A percentile compares a stretch with the other conserved stretches of the same genome.
phyloP scores from a whole-genome alignment of 371 early-diverging fungal genomes.

The Coemansia sp. region DNA sequence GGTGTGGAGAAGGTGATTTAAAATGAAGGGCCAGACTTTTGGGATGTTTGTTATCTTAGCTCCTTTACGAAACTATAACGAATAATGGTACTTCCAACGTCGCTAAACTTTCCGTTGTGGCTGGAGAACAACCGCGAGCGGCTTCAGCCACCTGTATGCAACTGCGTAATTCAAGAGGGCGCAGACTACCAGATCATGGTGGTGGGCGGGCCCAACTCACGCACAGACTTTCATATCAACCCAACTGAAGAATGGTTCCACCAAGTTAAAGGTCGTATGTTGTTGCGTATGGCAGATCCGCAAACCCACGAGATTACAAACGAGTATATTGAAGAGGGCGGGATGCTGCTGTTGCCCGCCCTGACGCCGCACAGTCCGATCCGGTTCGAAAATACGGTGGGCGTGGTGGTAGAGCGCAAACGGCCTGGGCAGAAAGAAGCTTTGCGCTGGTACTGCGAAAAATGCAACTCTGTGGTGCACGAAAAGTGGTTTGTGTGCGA shows the following conservation, averaged over 20 bases:
- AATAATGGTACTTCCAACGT: slow-evolving; percentile 48
- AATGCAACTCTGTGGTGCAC: slow-evolving; percentile 80
- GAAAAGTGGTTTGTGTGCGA: slow-evolving; percentile 86
- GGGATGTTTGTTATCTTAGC: neutral
- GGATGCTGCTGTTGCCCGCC: slow-evolving; percentile 92
- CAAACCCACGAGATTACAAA: slow-evolving; percentile 73
- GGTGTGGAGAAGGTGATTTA: neutral
- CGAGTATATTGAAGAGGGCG: slow-evolving; percentile 84
- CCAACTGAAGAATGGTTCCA: slow-evolving; percentile 98
- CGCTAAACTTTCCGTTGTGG: slow-evolving; percentile 90
- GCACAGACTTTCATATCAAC: slow-evolving; percentile 95
- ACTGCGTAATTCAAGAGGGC: slow-evolving; percentile 81
- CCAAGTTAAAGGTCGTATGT: slow-evolving; percentile 88
- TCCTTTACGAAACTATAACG: neutral
- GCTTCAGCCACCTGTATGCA: slow-evolving; percentile 93
- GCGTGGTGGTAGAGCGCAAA: slow-evolving; percentile 91
- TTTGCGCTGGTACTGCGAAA: slow-evolving; percentile 92
- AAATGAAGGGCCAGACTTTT: neutral
- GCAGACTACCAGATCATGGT: slow-evolving; percentile 85
- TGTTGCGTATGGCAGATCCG: slow-evolving; percentile 79
- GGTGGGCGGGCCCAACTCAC: slow-evolving; percentile 81
- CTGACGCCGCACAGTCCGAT: slow-evolving; percentile 93
- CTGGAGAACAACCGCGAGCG: slow-evolving; percentile 75
- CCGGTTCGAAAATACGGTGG: slow-evolving; percentile 86
- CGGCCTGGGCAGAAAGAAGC: slow-evolving; percentile 75